Evolutionary conservation across 441 rosid species (phyloP).

Genomic region (Macaranga tanarius): DNA sequence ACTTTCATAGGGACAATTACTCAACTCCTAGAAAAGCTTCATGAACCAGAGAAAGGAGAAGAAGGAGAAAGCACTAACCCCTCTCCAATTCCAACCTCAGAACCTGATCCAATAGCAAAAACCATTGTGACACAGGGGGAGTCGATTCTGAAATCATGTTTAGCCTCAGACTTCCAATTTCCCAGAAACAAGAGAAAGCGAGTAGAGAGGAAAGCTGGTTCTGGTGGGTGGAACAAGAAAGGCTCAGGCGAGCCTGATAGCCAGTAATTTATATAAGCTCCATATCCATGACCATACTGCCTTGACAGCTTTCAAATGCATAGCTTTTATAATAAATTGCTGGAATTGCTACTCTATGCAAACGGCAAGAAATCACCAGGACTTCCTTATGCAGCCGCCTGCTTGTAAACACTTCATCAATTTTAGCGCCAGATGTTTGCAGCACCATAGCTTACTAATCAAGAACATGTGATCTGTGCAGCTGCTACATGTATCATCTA

Average conservation of each 20-base stretch:
- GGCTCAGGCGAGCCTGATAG: constrained; percentile 71
- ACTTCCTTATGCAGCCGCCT: neutral
- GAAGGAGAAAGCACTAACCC: constrained; percentile 54
- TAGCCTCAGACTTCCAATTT: constrained; percentile 65
- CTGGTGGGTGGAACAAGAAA: constrained; percentile 76
- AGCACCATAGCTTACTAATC: neutral
- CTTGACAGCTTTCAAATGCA: neutral
- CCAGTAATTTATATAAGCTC: constrained; percentile 41
- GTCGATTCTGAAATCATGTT: constrained; percentile 60
- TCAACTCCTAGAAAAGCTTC: constrained; percentile 34
- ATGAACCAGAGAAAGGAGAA: constrained; percentile 46
- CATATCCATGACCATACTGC: neutral
- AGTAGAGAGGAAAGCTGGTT: constrained; percentile 77
- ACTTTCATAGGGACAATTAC: constrained; percentile 35
- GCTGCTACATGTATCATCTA: neutral
- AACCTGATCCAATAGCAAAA: constrained; percentile 32
- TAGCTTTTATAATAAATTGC: neutral
- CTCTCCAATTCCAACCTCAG: constrained; percentile 35
- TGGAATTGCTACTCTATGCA: neutral
- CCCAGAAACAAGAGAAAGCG: constrained; percentile 85
- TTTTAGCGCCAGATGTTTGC: neutral
- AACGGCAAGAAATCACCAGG: neutral
- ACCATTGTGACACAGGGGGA: constrained; percentile 31
- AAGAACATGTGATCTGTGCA: neutral
- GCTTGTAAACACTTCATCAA: neutral